Evolutionary conservation across 176 grass and related monocot genomes (phyloP), one percentile per base, ranked within the genome.

Genomic region (barley (Hordeum vulgare)): DNA sequence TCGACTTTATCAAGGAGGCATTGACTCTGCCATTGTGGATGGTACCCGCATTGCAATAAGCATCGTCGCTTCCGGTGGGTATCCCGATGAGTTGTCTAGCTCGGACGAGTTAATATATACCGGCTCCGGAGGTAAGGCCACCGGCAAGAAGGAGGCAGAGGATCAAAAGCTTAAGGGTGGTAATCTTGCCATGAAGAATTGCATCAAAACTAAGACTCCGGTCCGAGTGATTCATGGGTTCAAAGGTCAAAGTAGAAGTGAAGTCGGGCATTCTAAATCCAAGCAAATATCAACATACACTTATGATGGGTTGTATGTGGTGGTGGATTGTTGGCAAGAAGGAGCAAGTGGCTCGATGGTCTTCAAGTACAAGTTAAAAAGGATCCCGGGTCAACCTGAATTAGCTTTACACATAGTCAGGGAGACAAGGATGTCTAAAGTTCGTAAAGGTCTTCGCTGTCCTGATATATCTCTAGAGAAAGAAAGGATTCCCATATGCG

Each of bases 161-260:
- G 94, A 96, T 83, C 91, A 95, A 84, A 90, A 93, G 76, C 94
- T 96, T 75, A 45, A 89, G 73, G 73, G 81, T 21, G 91, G 91
- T 20, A 96, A 96, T 83, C 81, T 96, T 21, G 94, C 88, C 66
- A 72, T 93, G 73, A 96, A 93, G 66, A 96, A 93, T 83, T 87
- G 86, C 76, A 90, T 96, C 6, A 18, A 85, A 31, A 39, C 79
- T 25, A 90, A 80, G 84, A 89, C 84, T 23, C 88, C 84, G 12
- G 94, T 96, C 10, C 59, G 88, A 49, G 94, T 96, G 23, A 96
- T 93, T 76, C 86, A 93, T 89, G 94, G 94, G 36, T 85, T 87
- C 74, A 93, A 96, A 83, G 86, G 82, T 58, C 81, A 78, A 58
- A 89, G 75, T 83, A 82, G 57, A 79, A 24, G 86, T 73, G 89